These are phyloP conservation scores for Termitomyces bulborhizus DNA, from an alignment of 768 basidiomycete genomes.

Conservation along the genomic window DNA sequence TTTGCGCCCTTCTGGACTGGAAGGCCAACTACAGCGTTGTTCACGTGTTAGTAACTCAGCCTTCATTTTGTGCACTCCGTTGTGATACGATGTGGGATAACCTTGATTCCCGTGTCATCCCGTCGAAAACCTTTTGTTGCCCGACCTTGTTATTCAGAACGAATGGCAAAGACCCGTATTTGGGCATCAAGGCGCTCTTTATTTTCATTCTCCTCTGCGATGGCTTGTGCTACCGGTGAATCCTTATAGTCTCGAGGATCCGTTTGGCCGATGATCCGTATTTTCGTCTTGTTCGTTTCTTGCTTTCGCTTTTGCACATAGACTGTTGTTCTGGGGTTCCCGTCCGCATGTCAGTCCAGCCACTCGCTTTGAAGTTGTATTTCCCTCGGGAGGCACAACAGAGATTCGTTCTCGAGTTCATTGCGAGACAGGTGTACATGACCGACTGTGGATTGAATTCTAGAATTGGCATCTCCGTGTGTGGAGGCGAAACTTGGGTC, in stretches of 20 bases:
- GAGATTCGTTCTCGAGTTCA: conserved; percentile 55
- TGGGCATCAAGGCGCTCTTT: conserved; percentile 6
- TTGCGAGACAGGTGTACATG: conserved; percentile 9
- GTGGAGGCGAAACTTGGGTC: conserved; percentile 7
- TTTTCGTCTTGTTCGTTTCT: neutral
- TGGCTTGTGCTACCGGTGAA: conserved; percentile 11
- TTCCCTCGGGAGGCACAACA: conserved; percentile 41
- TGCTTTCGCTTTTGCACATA: conserved; percentile 1
- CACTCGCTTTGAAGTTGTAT: conserved; percentile 30
- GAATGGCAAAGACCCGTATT: conserved; percentile 15
- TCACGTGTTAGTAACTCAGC: conserved; percentile 32
- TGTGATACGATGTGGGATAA: conserved; percentile 13
- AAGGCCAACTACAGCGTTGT: conserved; percentile 29
- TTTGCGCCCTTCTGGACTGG: conserved; percentile 32
- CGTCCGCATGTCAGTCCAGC: conserved; percentile 20
- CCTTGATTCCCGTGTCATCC: conserved; percentile 21
- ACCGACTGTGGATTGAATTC: conserved; percentile 10
- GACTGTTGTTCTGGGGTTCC: neutral
- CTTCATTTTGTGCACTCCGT: conserved; percentile 22
- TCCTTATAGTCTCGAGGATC: neutral
- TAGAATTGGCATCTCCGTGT: neutral
- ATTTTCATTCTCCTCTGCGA: conserved; percentile 7
- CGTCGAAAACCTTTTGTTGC: conserved; percentile 12
- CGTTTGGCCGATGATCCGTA: conserved; percentile 8
- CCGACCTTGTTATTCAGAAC: conserved; percentile 17